Conservation (phyloP, 257 asterid genomes). For the Fraxinus quadrangulata region DNA sequence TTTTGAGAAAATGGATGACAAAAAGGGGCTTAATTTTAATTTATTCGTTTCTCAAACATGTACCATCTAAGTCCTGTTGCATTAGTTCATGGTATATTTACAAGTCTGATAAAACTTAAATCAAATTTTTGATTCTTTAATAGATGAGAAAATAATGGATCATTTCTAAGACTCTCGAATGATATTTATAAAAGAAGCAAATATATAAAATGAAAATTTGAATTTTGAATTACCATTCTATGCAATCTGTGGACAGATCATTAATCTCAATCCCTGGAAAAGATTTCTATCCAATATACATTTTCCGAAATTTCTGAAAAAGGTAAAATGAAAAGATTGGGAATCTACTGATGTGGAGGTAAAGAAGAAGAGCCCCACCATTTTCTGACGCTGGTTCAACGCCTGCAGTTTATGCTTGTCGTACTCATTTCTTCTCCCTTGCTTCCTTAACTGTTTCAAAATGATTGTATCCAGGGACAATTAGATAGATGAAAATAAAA, state of each 20-base stretch:
- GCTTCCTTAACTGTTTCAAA: slow-evolving; percentile 79
- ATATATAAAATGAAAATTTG: too few relatives aligned
- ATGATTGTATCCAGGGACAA: slow-evolving; percentile 6
- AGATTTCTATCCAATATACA: too few relatives aligned
- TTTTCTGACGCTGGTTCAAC: slow-evolving; percentile 90
- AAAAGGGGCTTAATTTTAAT: too few relatives aligned
- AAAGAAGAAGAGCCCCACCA: slow-evolving; percentile 52
- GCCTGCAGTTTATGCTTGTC: slow-evolving; percentile 95
- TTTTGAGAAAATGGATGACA: too few relatives aligned
- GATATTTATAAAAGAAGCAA: too few relatives aligned
- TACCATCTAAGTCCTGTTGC: background rate
- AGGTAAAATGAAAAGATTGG: slow-evolving; percentile 11
- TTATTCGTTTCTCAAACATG: too few relatives aligned
- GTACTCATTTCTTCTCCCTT: slow-evolving; percentile 94
- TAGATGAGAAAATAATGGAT: background rate
- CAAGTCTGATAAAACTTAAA: background rate
- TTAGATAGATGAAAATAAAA: slow-evolving; percentile 6
- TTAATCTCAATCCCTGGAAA: too few relatives aligned
- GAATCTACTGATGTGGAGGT: slow-evolving; percentile 8
- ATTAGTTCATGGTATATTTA: slow-evolving; percentile 9
- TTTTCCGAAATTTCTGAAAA: background rate
- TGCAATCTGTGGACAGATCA: too few relatives aligned
- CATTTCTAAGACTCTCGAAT: background rate
- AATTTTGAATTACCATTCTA: too few relatives aligned
- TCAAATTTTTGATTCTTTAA: slow-evolving; percentile 2